Base-by-base conservation (phyloP, 1,284 basidiomycete genomes). In the Cutaneotrichosporon dermatis region DNA sequence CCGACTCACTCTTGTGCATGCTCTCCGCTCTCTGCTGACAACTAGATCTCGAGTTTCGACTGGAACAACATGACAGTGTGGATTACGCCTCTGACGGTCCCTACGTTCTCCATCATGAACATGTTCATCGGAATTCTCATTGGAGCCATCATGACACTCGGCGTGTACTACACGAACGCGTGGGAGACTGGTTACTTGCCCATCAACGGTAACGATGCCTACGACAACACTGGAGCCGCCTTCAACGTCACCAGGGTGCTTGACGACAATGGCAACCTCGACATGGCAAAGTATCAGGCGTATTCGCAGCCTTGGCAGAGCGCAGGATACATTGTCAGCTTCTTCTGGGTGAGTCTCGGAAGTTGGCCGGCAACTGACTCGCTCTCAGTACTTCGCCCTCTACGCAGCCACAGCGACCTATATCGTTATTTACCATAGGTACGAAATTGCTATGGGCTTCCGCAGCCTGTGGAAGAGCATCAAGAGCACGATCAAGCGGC, bases 381-480 rank as follows among this genome's bases (percentile, higher is more conserved):
- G 25, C 25, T 25, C 25, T 25, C 25, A 25, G 53, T 62, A 61
- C 57, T 70, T 68, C 36, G 68, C 66, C 33, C 44, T 42, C 15
- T 70, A 70, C 65, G 60, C 61, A 15, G 53, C 62, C 35, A 56
- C 54, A 11, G 25, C 55, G 33, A 58, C 45, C 4, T 58, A 52
- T 35, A 45, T 88, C 4, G 83, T 86, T 80, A 72, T 92, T 41
- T 92, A 89, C 89, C 90, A 90, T 81, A 85, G 89, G 54, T 82
- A 83, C 34, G 60, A 90, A 89, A 88, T 93, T 61, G 45, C 42
- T 45, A 92, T 88, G 88, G 49, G 45, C 33, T 63, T 57, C 52
- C 45, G 37, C 13, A 39, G 40, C 7, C 41, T 46, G 35, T 57
- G 52, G 52, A 42, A 49, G 39, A 37, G 43, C 5, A 41, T 61